A percentile compares a stretch with the other conserved stretches of the same genome.
Conservation (phyloP, 768 basidiomycete species). For the Tylopilus rubrobrunneus region DNA sequence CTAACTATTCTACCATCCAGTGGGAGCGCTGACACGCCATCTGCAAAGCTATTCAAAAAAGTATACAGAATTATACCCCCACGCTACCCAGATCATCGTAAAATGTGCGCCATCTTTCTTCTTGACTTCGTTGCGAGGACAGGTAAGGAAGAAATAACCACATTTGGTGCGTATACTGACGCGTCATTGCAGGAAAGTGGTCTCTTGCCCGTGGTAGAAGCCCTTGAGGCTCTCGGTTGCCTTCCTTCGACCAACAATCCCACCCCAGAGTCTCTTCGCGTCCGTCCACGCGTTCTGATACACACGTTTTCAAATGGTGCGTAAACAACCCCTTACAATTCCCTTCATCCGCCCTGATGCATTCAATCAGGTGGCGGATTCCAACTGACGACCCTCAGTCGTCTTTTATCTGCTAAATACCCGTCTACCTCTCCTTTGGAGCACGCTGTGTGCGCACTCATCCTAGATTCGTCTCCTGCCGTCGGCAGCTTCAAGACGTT, state of each 20-base stretch:
- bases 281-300: slow-evolving; percentile 21
- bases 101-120: slow-evolving; percentile 21
- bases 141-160: slow-evolving; percentile 6
- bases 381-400: slow-evolving; percentile 18
- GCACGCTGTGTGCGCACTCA: slow-evolving; percentile 10
- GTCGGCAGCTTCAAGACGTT: slow-evolving; percentile 12
- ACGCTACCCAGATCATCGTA: slow-evolving; percentile 26
- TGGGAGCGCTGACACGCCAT: slow-evolving; percentile 27
- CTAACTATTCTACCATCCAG: slow-evolving; percentile 2
- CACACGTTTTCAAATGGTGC: slow-evolving; percentile 31
- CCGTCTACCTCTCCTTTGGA: slow-evolving; percentile 3
- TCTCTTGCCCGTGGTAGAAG: slow-evolving; percentile 22
- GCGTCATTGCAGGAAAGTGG: slow-evolving; percentile 9
- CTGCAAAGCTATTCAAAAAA: slow-evolving; percentile 22
- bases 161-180: background rate
- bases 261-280: background rate
- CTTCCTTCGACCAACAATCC: slow-evolving; percentile 3
- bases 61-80: slow-evolving; percentile 25
- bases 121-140: slow-evolving; percentile 9
- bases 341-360: background rate
- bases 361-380: slow-evolving; percentile 16
- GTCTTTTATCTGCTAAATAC: slow-evolving; percentile 20
- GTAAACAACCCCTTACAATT: background rate
- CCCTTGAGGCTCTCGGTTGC: slow-evolving; percentile 23
- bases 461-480: slow-evolving; percentile 24